Evolutionary conservation across 768 basidiomycete species (phyloP).

Genomic region (Phylloporus sp.): DNA sequence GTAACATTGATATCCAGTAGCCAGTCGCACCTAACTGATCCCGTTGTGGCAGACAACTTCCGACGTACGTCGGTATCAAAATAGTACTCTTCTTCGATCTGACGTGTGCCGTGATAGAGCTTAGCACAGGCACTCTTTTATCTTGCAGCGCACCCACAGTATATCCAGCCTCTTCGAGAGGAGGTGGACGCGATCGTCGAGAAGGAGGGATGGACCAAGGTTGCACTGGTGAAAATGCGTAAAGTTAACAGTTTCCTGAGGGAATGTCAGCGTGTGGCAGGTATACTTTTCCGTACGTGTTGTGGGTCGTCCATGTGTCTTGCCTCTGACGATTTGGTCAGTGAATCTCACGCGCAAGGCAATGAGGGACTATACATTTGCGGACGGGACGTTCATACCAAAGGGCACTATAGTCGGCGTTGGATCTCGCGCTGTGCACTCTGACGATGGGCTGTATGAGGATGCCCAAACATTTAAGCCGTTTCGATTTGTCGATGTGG

Average conservation of each 20-base stretch:
- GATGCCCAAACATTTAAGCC: constrained; percentile 24
- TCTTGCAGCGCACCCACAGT: background rate
- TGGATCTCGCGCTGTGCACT: background rate
- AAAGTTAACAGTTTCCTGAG: background rate
- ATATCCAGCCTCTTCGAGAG: background rate
- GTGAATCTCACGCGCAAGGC: background rate
- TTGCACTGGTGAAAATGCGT: background rate
- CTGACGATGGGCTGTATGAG: constrained; percentile 25
- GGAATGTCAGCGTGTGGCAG: background rate
- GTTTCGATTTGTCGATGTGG: constrained; percentile 38
- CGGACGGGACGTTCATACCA: constrained; percentile 26
- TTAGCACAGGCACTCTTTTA: background rate
- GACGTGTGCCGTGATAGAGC: constrained; percentile 8
- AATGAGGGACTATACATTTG: background rate
- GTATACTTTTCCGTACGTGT: background rate
- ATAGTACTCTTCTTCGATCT: background rate
- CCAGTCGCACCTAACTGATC: background rate
- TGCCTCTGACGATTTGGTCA: background rate
- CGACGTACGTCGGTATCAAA: background rate
- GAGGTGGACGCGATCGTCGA: background rate
- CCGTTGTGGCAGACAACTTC: background rate
- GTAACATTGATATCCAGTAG: background rate
- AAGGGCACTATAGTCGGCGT: constrained; percentile 25
- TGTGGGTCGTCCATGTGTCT: background rate
- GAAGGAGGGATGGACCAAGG: background rate